Conservation (phyloP, 1,284 basidiomycete species). For the Fomitopsis schrenkii region DNA sequence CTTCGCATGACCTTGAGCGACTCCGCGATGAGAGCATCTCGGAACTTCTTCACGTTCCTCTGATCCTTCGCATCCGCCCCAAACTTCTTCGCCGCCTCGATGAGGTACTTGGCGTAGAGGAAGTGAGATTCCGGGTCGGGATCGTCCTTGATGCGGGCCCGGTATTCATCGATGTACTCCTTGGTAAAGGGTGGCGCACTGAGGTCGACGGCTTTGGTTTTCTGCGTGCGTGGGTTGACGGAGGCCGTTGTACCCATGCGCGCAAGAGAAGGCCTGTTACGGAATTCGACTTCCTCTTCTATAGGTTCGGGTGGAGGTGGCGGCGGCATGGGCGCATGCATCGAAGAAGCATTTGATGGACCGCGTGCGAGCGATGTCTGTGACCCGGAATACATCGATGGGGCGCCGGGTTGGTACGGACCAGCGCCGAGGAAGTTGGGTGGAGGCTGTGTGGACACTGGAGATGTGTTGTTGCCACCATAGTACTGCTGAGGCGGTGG, state of each 20-base stretch:
- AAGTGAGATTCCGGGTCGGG: constrained; percentile 99
- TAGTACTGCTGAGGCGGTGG: constrained; percentile 8
- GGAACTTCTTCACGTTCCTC: constrained; percentile 82
- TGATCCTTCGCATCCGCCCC: constrained; percentile 72
- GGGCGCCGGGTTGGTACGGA: constrained; percentile 18
- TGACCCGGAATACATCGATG: constrained; percentile 15
- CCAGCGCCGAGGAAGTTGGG: constrained; percentile 18
- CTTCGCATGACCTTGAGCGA: constrained; percentile 91
- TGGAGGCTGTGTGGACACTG: constrained; percentile 16
- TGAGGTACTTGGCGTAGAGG: constrained; percentile 94
- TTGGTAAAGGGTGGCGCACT: constrained; percentile 90
- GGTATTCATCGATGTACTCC: constrained; percentile 96
- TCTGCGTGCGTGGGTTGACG: constrained; percentile 57
- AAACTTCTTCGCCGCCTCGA: constrained; percentile 97
- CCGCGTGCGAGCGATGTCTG: constrained; percentile 14
- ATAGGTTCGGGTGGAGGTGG: constrained; percentile 13
- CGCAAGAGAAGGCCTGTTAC: constrained; percentile 50
- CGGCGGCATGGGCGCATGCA: constrained; percentile 25
- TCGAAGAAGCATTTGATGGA: constrained; percentile 12
- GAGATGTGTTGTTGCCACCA: not conserved
- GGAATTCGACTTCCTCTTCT: constrained; percentile 40
- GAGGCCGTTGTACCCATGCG: constrained; percentile 56
- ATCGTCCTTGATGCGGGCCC: constrained; percentile 94
- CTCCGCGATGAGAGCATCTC: constrained; percentile 85
- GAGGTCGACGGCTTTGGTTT: constrained; percentile 82